Conservation (phyloP, 208 protist genomes). For the Borovskyia barvae region DNA sequence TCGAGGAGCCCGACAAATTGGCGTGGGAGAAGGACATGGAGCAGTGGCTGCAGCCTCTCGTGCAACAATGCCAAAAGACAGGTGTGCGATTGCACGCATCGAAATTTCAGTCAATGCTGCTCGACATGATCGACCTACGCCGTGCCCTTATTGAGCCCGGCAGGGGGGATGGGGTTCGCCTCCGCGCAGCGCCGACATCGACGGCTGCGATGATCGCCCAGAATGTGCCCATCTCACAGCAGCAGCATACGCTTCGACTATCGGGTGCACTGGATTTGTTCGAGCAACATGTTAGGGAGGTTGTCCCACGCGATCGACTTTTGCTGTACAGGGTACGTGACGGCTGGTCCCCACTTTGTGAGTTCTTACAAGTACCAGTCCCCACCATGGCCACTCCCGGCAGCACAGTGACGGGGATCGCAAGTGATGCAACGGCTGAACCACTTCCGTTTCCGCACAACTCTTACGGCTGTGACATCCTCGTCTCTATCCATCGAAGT, state of each 20-base stretch:
- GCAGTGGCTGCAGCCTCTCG: conserved; percentile 37
- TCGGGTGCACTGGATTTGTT: conserved; percentile 61
- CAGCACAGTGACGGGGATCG: neutral
- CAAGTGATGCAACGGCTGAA: conserved; percentile 13
- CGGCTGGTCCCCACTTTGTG: conserved; percentile 80
- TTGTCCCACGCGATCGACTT: conserved; percentile 71
- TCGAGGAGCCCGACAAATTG: conserved; percentile 80
- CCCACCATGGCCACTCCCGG: neutral
- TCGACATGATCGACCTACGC: conserved; percentile 54
- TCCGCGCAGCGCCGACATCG: conserved; percentile 8
- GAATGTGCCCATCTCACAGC: conserved; percentile 28
- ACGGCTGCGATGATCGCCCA: conserved; percentile 11
- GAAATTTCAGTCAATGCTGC: conserved; percentile 50
- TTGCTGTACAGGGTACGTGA: conserved; percentile 71
- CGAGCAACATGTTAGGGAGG: conserved; percentile 69
- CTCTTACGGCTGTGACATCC: conserved; percentile 35
- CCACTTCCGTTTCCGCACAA: conserved; percentile 53
- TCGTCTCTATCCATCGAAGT: conserved; percentile 39
- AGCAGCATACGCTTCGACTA: conserved; percentile 27
- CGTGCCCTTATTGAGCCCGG: conserved; percentile 20
- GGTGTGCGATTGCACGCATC: conserved; percentile 11
- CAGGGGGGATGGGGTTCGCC: neutral
- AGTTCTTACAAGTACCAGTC: conserved; percentile 53
- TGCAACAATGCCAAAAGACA: conserved; percentile 34
- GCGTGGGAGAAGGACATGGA: conserved; percentile 67